Evolutionary conservation across 129 eudicot species (phyloP).

Genomic region (Sambucus nigra): DNA sequence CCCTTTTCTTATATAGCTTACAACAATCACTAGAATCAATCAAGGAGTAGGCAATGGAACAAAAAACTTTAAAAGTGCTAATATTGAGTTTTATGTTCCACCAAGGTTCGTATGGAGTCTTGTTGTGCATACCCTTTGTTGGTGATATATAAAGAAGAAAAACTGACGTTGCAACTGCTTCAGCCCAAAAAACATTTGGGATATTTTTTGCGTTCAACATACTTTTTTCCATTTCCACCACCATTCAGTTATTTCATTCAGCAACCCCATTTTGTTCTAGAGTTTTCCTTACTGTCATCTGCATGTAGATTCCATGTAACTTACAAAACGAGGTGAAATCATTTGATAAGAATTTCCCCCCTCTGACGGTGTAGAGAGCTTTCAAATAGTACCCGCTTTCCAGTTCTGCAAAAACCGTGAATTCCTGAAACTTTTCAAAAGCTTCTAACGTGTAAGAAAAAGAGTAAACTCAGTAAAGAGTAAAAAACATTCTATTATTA

Average conservation of each 20-base stretch:
- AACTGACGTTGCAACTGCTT: background rate
- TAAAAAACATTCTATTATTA: background rate
- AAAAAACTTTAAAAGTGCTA: conserved; percentile 1
- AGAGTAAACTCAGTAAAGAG: too few relatives aligned
- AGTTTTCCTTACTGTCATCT: background rate
- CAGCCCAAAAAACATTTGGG: conserved; percentile 7
- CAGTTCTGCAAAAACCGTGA: too few relatives aligned
- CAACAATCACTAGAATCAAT: background rate
- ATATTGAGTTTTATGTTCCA: background rate
- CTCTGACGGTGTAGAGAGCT: too few relatives aligned
- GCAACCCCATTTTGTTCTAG: conserved; percentile 5
- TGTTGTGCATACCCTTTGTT: background rate
- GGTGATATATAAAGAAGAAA: conserved; percentile 1
- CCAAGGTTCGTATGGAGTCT: conserved; percentile 5
- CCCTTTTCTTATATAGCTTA: too few relatives aligned
- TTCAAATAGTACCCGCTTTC: too few relatives aligned
- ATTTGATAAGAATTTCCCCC: too few relatives aligned
- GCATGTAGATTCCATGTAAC: background rate
- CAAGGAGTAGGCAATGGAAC: background rate
- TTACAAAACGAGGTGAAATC: background rate
- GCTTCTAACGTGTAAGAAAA: too few relatives aligned
- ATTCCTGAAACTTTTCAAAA: too few relatives aligned
- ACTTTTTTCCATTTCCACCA: conserved; percentile 1
- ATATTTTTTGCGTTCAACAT: conserved; percentile 2
- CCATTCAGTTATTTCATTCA: background rate